Conservation (phyloP, 2,329 filamentous ascomycete species). For the Immersiporthe knoxdaviesiana region DNA sequence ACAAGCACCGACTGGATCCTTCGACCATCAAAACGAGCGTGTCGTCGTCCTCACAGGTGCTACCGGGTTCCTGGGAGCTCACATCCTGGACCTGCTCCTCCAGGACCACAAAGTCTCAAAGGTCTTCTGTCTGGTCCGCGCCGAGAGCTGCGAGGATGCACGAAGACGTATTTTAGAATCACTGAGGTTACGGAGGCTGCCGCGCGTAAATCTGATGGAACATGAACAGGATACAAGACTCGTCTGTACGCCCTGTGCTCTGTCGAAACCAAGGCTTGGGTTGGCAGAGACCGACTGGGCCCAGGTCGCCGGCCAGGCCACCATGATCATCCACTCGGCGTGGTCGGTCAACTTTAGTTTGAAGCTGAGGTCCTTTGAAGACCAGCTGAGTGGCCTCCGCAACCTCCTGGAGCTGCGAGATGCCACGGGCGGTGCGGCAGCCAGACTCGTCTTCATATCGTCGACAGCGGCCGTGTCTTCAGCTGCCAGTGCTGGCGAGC, state of each 20-base stretch:
- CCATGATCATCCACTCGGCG: conserved; percentile 53
- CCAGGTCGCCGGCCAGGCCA: conserved; percentile 46
- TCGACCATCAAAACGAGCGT: conserved; percentile 21
- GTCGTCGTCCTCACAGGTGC: conserved; percentile 36
- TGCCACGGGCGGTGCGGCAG: conserved; percentile 18
- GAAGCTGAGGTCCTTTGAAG: conserved; percentile 51
- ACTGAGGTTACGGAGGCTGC: conserved; percentile 12
- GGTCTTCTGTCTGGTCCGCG: conserved; percentile 62
- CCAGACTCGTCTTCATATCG: conserved; percentile 36
- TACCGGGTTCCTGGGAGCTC: conserved; percentile 47
- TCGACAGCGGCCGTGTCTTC: conserved; percentile 32
- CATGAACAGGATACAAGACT: conserved; percentile 42
- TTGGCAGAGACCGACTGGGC: conserved; percentile 46
- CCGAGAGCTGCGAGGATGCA: conserved; percentile 45
- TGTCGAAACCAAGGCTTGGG: conserved; percentile 54
- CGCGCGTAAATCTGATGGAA: conserved; percentile 34
- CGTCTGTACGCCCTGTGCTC: conserved; percentile 49
- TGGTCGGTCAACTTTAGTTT: conserved; percentile 62
- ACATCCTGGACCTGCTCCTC: conserved; percentile 52
- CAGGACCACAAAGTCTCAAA: conserved; percentile 41
- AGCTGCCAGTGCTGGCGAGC: conserved; percentile 5
- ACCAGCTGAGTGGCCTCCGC: conserved; percentile 49
- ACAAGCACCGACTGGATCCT: not conserved
- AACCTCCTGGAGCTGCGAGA: conserved; percentile 42
- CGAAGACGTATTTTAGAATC: conserved; percentile 44